Conservation (phyloP, 2,329 filamentous ascomycete species). For the Colletotrichum musae region DNA sequence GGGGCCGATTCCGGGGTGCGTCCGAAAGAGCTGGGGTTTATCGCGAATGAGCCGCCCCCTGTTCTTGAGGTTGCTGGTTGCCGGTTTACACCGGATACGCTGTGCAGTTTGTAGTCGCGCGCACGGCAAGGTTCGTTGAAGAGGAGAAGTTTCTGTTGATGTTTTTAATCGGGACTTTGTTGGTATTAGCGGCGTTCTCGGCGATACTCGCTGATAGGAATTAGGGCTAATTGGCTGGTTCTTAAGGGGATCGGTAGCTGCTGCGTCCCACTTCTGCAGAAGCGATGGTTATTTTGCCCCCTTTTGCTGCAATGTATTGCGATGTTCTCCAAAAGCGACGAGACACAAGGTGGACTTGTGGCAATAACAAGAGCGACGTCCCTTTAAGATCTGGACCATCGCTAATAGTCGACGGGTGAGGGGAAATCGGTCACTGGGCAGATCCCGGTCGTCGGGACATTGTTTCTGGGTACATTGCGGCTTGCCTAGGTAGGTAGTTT, state of each 20-base stretch:
- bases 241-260: conserved; percentile 3
- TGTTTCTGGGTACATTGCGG: conserved; percentile 1
- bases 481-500: not conserved
- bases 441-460: not conserved
- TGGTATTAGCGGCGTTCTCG: conserved; percentile 13
- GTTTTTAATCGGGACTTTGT: not conserved
- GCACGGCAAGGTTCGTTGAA: too few species aligned
- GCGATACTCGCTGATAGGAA: conserved; percentile 9
- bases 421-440: not conserved
- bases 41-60: not conserved
- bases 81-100: conserved; percentile 17
- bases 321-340: too few species aligned
- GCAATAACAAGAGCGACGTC: not conserved
- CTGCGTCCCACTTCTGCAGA: conserved; percentile 32
- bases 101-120: not conserved
- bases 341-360: too few species aligned
- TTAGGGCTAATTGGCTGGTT: conserved; percentile 13
- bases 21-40: conserved; percentile 1
- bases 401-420: not conserved
- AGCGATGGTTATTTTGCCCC: too few species aligned
- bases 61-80: not conserved
- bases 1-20: conserved; percentile 18
- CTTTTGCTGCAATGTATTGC: too few species aligned
- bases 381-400: not conserved
- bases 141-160: not conserved